Evolutionary conservation across 345 rosid species (phyloP).

Genomic region (Turnera subulata): DNA sequence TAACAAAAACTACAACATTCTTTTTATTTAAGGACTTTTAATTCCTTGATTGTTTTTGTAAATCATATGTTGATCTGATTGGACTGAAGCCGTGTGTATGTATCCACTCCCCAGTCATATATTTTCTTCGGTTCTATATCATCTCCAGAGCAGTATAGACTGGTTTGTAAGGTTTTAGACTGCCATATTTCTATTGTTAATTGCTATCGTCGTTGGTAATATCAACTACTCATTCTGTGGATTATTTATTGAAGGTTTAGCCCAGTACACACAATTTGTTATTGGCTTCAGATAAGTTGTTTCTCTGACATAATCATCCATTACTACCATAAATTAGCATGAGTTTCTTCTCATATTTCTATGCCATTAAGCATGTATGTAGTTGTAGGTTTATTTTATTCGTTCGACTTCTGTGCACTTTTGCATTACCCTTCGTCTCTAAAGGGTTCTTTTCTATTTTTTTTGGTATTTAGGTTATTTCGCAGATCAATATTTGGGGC

Average conservation of each 20-base stretch:
- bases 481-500: constrained; percentile 92
- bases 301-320: background rate
- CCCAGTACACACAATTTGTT: too few relatives aligned
- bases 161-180: too few relatives aligned
- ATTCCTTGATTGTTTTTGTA: background rate
- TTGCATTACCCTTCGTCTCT: too few relatives aligned
- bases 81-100: too few relatives aligned
- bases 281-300: background rate
- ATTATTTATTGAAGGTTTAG: too few relatives aligned
- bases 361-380: background rate
- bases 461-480: constrained; percentile 50
- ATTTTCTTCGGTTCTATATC: too few relatives aligned
- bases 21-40: background rate
- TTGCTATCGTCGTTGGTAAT: too few relatives aligned
- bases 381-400: background rate
- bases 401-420: background rate
- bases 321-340: background rate
- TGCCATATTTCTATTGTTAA: too few relatives aligned
- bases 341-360: background rate
- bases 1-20: constrained; percentile 12
- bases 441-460: background rate
- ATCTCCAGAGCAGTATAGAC: too few relatives aligned
- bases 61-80: too few relatives aligned
- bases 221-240: too few relatives aligned
- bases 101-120: too few relatives aligned